Base-by-base conservation (phyloP, 805 yeast species). In the Candida parachauliodes region DNA sequence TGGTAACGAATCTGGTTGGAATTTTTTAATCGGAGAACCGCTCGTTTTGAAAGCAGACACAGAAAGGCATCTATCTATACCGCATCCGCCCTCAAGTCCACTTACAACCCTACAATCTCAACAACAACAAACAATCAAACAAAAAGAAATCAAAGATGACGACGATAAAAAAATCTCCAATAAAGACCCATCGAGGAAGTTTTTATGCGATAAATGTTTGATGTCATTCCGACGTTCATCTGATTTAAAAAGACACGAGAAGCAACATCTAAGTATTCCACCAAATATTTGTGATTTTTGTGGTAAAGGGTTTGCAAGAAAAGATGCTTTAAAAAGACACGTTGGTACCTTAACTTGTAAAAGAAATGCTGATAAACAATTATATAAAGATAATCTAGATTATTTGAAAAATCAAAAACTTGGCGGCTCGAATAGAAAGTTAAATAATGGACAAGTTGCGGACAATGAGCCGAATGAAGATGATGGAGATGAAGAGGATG, bases 301-400 rank as follows among this genome's bases (percentile, higher is more conserved):
- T 62, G 87, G 86, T 25, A 84, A 84, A 52, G 89, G 93, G 0
- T 84, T 84, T 68, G 91, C 93, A 2, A 64, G 94, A 33, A 83
- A 82, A 50, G 94, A 84, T 59, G 93, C 93, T 0, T 64, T 84
- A 48, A 84, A 83, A 54, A 67, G 94, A 47, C 94, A 84, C 56
- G 67, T 68, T 39, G 83, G 82, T 35, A 84, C 94, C 0, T 60
- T 81, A 43, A 84, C 93, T 0, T 84, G 94, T 62, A 76, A 75
- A 45, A 55, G 93, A 39, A 84, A 84, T 52, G 73, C 86, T 27
- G 81, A 76, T 39, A 74, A 79, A 52, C 54, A 57, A 39, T 45
- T 65, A 16, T 65, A 67, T 37, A 42, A 50, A 15, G 62, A 58
- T 12, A 68, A 68, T 43, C 47, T 68, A 33, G 48, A 51, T 11